Evolutionary conservation across 2,329 filamentous ascomycete genomes (phyloP).

Genomic region (Aphanocladium album): DNA sequence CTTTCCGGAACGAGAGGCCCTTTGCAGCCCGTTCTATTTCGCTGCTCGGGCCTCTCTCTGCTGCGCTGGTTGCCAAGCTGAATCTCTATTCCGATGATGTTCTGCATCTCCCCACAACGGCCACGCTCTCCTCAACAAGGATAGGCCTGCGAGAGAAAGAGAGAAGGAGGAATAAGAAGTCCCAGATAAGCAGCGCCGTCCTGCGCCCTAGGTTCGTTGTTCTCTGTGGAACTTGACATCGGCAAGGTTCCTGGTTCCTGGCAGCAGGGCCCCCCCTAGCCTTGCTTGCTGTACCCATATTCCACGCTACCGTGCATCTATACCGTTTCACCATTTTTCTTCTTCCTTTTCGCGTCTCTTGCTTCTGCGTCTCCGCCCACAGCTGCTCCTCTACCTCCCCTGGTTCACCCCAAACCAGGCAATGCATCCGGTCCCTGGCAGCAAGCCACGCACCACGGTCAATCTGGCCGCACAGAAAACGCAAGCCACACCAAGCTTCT

Average conservation of each 20-base stretch:
- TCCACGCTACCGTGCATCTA: conserved; percentile 3
- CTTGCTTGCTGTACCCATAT: background rate
- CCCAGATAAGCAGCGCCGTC: background rate
- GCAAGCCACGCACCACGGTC: background rate
- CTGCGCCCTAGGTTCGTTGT: background rate
- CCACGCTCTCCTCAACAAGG: background rate
- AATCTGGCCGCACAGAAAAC: background rate
- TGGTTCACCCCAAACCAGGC: background rate
- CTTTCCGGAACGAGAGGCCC: background rate
- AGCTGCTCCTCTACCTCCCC: background rate
- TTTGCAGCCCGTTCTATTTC: too few relatives aligned
- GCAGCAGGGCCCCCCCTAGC: background rate
- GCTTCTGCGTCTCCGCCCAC: background rate
- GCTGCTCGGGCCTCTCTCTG: background rate
- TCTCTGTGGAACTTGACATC: background rate
- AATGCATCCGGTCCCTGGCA: background rate
- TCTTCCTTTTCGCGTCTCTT: background rate
- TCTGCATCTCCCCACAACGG: background rate
- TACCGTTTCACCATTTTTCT: conserved; percentile 4
- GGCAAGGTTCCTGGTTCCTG: conserved; percentile 2
- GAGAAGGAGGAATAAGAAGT: background rate
- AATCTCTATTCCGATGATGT: background rate
- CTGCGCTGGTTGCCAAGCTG: background rate
- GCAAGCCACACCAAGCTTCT: background rate
- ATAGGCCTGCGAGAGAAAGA: background rate